These are phyloP conservation scores for Clonostachys rosea DNA, from an alignment of 2,329 filamentous ascomycete genomes.

Conservation along the genomic window DNA sequence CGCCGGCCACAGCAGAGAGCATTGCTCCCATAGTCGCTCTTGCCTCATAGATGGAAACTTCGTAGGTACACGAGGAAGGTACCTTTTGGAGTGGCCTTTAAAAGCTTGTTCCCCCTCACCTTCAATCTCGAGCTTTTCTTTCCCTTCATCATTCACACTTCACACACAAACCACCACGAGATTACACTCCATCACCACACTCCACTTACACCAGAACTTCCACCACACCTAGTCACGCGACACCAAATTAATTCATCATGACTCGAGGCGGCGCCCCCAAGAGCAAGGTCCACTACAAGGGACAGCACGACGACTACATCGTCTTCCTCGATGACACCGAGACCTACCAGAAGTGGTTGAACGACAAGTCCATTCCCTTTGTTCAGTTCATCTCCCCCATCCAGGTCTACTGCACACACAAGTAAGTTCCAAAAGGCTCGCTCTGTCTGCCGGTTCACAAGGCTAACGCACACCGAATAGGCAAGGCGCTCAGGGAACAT, in stretches of 20 bases:
- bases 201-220: not conserved
- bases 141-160: too few relatives aligned
- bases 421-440: constrained; percentile 52
- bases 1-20: too few relatives aligned
- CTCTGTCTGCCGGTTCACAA: not conserved
- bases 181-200: not conserved
- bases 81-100: too few relatives aligned
- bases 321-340: constrained; percentile 56
- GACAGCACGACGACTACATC: constrained; percentile 54
- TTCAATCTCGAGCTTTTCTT: too few relatives aligned
- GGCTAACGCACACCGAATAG: constrained; percentile 32
- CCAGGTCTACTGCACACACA: constrained; percentile 86
- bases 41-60: too few relatives aligned
- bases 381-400: constrained; percentile 82
- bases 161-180: too few relatives aligned
- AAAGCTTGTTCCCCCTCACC: too few relatives aligned
- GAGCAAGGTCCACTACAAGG: constrained; percentile 84
- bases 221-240: not conserved
- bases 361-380: constrained; percentile 72
- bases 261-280: constrained; percentile 65
- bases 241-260: constrained; percentile 38
- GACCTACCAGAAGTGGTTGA: constrained; percentile 75
- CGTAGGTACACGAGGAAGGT: too few relatives aligned
- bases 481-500: constrained; percentile 78
- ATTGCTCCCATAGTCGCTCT: too few relatives aligned